A percentile compares a stretch with the other conserved stretches of the same genome.
These are phyloP conservation scores for Rhizoclosmatium globosum DNA, from an alignment of 192 early-diverging fungal species.

Conservation along the genomic window DNA sequence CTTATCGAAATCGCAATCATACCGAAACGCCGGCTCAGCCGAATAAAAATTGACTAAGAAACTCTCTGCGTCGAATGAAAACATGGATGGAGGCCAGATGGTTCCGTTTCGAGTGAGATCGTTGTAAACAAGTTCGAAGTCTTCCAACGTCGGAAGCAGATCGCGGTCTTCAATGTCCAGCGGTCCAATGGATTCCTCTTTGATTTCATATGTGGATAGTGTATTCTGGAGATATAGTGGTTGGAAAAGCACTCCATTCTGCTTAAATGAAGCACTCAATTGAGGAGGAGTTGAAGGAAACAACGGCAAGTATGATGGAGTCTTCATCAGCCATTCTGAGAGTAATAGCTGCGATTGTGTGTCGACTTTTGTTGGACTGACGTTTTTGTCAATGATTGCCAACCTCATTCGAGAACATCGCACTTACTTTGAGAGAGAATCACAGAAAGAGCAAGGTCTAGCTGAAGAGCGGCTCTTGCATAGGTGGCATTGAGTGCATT, in stretches of 20 bases:
- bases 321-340: no score
- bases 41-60: background rate
- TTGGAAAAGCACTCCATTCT: background rate
- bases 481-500: no score
- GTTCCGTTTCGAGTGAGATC: background rate
- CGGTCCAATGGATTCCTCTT: no score
- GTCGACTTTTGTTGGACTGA: no score
- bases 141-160: conserved; percentile 1
- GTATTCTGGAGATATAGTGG: background rate
- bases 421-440: no score
- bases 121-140: conserved; percentile 1
- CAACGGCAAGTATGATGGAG: background rate
- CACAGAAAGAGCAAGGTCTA: no score
- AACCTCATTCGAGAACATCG: no score
- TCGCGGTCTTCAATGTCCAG: conserved; percentile 10
- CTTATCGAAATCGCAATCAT: no score
- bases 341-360: no score
- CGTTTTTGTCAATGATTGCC: no score
- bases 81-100: background rate
- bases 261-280: background rate
- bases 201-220: background rate
- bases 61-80: background rate
- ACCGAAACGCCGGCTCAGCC: background rate
- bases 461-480: no score
- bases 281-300: background rate